Evolutionary conservation across 345 rosid genomes (phyloP).

Genomic region (Dipteronia sinensis): DNA sequence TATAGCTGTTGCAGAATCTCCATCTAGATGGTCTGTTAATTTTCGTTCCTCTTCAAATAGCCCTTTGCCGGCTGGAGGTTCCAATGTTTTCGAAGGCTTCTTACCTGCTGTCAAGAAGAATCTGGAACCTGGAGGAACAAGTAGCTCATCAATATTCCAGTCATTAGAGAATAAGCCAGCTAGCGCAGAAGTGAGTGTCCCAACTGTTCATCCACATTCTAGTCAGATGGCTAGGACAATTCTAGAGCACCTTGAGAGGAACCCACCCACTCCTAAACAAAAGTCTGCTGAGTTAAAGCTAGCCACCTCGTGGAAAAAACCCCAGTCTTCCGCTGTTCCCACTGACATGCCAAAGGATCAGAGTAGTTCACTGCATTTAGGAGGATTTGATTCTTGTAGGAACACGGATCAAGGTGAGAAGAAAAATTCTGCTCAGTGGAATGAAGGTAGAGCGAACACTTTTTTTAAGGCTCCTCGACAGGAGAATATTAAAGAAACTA

Average conservation of each 20-base stretch:
- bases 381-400: slow-evolving; percentile 30
- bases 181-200: slow-evolving; percentile 45
- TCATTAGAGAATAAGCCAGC: slow-evolving; percentile 35
- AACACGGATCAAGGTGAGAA: slow-evolving; percentile 29
- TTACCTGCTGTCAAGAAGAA: slow-evolving; percentile 41
- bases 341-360: slow-evolving; percentile 22
- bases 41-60: slow-evolving; percentile 39
- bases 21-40: slow-evolving; percentile 41
- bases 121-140: slow-evolving; percentile 48
- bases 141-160: slow-evolving; percentile 38
- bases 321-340: slow-evolving; percentile 39
- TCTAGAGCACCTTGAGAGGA: slow-evolving; percentile 79
- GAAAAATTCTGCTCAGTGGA: slow-evolving; percentile 32
- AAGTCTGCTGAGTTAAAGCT: slow-evolving; percentile 74
- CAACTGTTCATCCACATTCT: slow-evolving; percentile 71
- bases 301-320: slow-evolving; percentile 58
- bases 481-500: slow-evolving; percentile 27
- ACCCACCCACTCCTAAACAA: slow-evolving; percentile 59
- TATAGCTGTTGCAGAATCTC: slow-evolving; percentile 34
- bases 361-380: slow-evolving; percentile 34
- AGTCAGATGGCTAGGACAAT: slow-evolving; percentile 78
- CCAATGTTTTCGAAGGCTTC: slow-evolving; percentile 26
- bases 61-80: slow-evolving; percentile 40
- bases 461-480: slow-evolving; percentile 33
- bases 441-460: slow-evolving; percentile 38